Base-by-base conservation (phyloP, 2,329 filamentous ascomycete species). In the Fusarium keratoplasticum region DNA sequence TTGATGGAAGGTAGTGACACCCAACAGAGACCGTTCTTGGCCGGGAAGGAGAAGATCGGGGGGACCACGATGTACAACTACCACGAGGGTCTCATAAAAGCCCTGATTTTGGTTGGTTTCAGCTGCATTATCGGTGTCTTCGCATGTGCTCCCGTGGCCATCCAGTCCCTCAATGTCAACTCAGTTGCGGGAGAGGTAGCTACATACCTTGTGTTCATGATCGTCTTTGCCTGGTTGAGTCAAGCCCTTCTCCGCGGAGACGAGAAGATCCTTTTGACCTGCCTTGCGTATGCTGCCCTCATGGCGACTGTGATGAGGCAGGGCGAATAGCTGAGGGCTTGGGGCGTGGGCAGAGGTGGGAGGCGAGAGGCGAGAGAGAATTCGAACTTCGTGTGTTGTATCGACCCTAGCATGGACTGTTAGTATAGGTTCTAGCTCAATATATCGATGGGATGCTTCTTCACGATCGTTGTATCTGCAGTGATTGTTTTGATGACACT, bases 131-230 rank as follows among this genome's bases (percentile, higher is more conserved):
- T 72, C 0, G 70, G 57, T 0, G 38, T 66, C 9, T 72, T 72
- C 31, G 47, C 60, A 3, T 72, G 70, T 40, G 70, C 70, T 3
- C 70, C 70, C 11, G 70, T 71, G 3, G 70, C 54, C 5, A 67
- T 73, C 7, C 70, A 73, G 33, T 66, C 69, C 2, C 20, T 73
- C 18, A 73, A 73, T 20, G 70, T 73, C 1, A 10, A 38, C 6
- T 70, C 70, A 14, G 35, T 57, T 18, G n/a, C 20, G 5, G 70
- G 61, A 2, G 70, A 73, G 33, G 66, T 73, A 8, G 70, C 35
- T 22, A 67, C 61, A 5, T 73, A 73, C 40, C 66, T 73, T 9
- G 58, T 64, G 7, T 73, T 73, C 44, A 66, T 73, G 13, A 70
- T 73, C 31, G 38, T 20, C 6, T 73, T 73, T 47, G 66, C 66